These are phyloP conservation scores for Fusarium abutilonis DNA, from an alignment of 2,329 filamentous ascomycete species.

Conservation along the genomic window DNA sequence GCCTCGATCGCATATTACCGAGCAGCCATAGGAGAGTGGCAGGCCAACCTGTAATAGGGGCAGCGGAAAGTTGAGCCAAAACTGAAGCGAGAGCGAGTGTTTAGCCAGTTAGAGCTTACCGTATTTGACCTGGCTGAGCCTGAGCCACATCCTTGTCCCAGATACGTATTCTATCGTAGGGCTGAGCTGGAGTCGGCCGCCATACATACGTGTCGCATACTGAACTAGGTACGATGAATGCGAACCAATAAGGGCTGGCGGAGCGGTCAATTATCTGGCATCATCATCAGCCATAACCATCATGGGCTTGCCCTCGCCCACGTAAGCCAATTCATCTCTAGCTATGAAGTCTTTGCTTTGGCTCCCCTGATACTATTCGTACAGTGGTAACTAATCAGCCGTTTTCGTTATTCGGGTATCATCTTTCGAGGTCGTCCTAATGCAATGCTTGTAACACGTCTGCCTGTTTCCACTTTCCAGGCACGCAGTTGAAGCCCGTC, in stretches of 20 bases:
- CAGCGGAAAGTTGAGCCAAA: slow-evolving; percentile 11
- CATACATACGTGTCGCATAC: slow-evolving; percentile 19
- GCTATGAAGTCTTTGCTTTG: neutral
- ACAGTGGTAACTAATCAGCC: slow-evolving; percentile 5
- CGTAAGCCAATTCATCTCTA: slow-evolving; percentile 21
- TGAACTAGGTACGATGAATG: slow-evolving; percentile 25
- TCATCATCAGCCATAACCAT: slow-evolving; percentile 17
- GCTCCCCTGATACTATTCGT: neutral
- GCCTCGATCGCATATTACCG: slow-evolving; percentile 29
- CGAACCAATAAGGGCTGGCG: slow-evolving; percentile 24
- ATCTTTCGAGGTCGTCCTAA: slow-evolving; percentile 5
- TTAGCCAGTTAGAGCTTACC: slow-evolving; percentile 19
- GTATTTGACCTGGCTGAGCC: slow-evolving; percentile 9
- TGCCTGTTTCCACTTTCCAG: slow-evolving; percentile 25
- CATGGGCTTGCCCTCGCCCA: slow-evolving; percentile 19
- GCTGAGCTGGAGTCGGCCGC: slow-evolving; percentile 38
- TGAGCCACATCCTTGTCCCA: slow-evolving; percentile 17
- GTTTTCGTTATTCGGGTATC: slow-evolving; percentile 8
- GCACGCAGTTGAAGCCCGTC: slow-evolving; percentile 15
- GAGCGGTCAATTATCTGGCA: slow-evolving; percentile 3
- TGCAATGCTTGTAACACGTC: slow-evolving; percentile 10
- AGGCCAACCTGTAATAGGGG: slow-evolving; percentile 13
- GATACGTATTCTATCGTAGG: slow-evolving; percentile 26
- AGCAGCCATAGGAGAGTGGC: slow-evolving; percentile 8
- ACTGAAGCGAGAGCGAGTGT: slow-evolving; percentile 18